These are phyloP conservation scores for Acrocalymma vagum DNA, from an alignment of 2,329 filamentous ascomycete species.

Conservation along the genomic window DNA sequence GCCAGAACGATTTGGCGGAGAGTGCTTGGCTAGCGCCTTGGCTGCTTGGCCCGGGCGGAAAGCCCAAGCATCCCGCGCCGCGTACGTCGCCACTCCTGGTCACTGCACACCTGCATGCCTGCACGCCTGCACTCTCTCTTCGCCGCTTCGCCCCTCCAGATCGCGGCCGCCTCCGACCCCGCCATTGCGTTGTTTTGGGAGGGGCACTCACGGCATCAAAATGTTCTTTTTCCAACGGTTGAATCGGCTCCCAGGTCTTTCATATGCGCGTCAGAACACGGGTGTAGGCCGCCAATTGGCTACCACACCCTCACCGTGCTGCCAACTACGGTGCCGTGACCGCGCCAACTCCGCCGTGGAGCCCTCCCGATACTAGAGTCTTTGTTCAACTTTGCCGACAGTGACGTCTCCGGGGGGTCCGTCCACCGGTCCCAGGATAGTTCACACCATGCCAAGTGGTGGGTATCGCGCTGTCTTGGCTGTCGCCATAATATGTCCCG, in stretches of 20 bases:
- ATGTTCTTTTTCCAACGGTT: slow-evolving; percentile 2
- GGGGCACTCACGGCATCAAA: slow-evolving; percentile 2
- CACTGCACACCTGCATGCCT: slow-evolving; percentile 25
- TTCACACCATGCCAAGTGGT: slow-evolving; percentile 36
- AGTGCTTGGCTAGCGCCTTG: slow-evolving; percentile 11
- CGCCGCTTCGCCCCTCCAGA: slow-evolving; percentile 19
- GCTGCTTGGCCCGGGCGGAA: slow-evolving; percentile 13
- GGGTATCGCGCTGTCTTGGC: slow-evolving; percentile 38
- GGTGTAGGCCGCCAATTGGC: slow-evolving; percentile 2
- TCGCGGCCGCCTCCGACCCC: slow-evolving; percentile 17
- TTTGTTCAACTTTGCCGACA: slow-evolving; percentile 23
- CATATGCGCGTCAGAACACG: neutral
- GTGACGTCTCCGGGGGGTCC: slow-evolving; percentile 31
- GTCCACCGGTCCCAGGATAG: slow-evolving; percentile 32
- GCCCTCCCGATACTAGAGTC: slow-evolving; percentile 15
- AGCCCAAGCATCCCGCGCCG: slow-evolving; percentile 11
- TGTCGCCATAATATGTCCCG: slow-evolving; percentile 31
- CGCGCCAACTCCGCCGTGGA: slow-evolving; percentile 14
- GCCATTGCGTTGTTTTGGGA: slow-evolving; percentile 24
- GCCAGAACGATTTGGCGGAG: slow-evolving; percentile 7
- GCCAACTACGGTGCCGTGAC: slow-evolving; percentile 5
- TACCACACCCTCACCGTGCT: slow-evolving; percentile 11
- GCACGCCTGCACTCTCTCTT: slow-evolving; percentile 18
- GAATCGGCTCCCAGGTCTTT: neutral
- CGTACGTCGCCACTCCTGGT: slow-evolving; percentile 10